Base-by-base conservation (phyloP, 164 flowering plant species). In the Malania oleifera region DNA sequence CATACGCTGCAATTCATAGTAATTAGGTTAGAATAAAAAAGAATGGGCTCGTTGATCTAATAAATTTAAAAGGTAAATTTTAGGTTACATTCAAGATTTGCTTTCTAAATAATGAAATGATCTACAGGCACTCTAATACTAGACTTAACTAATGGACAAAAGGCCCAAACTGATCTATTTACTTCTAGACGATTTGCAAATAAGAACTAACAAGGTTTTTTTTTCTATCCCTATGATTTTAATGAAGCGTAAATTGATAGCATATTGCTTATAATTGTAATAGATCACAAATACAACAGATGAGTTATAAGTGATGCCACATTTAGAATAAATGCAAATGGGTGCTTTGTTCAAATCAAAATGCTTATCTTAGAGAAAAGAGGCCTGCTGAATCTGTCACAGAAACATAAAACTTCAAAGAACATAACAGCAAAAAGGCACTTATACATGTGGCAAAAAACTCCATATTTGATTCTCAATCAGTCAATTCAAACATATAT, bases 1-100 rank as follows among this genome's bases (percentile, higher is more conserved):
- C 98, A 93, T 20, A 54, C 79, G 12, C 98, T 93, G 84, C 69
- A 75, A 44, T 24, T 7, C 31, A 52, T 8, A 53, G 37, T 2
- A 56, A 40, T 7, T 20, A 25, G 4, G 18, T 67, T 25, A 38
- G 19, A 43, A 2, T 15, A 17, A 17, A 5, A 2, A 15, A 15
- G 20, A 8, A 2, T 43, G 2, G 4, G 35, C 9, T 31, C 35
- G 35, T 20, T 2, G 20, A 43, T 17, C 20, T 43, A 7, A 7
- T 8, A 43, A 43, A 43, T 1, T 15, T 1, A 43, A 43, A 43
- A 8, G 41, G 13, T 7, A 5, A 12, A 43, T 1, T 15, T 43
- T 2, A 1, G 15, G 46, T 17, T 43, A 18, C 46, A 43, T 18
- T 43, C 19, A 43, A 38, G 13, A 7, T 5, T 11, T 38, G 5